Conservation (phyloP, 2,329 filamentous ascomycete species). For the Cadophora malorum region DNA sequence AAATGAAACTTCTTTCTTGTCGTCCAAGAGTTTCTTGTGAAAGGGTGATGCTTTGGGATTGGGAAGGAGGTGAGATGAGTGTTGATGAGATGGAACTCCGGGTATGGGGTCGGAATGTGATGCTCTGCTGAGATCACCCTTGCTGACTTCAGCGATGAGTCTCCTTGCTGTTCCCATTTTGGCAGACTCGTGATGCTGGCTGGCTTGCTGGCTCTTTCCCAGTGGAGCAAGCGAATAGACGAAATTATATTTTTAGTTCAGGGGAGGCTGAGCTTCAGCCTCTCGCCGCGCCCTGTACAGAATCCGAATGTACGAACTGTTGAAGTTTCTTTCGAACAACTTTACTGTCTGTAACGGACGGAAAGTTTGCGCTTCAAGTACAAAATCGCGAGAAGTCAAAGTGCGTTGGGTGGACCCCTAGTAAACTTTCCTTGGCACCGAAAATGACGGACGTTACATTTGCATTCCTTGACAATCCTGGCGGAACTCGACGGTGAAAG, state of each 20-base stretch:
- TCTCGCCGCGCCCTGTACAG: background rate
- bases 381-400: background rate
- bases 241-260: background rate
- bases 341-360: background rate
- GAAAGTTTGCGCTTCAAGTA: background rate
- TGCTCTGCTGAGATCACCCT: background rate
- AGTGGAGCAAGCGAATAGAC: background rate
- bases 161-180: background rate
- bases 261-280: background rate
- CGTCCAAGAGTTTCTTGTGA: background rate
- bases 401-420: background rate
- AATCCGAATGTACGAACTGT: background rate
- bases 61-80: background rate
- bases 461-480: background rate
- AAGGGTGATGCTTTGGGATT: background rate
- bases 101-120: background rate
- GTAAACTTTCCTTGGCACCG: background rate
- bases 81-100: background rate
- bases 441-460: background rate
- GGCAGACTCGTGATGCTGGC: background rate
- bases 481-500: background rate
- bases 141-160: conserved; percentile 5
- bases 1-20: conserved; percentile 1
- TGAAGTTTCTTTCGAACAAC: background rate
- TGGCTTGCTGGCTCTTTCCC: background rate